These are phyloP conservation scores for Aspergillus viridinutans DNA, from an alignment of 2,329 filamentous ascomycete genomes.

Conservation along the genomic window DNA sequence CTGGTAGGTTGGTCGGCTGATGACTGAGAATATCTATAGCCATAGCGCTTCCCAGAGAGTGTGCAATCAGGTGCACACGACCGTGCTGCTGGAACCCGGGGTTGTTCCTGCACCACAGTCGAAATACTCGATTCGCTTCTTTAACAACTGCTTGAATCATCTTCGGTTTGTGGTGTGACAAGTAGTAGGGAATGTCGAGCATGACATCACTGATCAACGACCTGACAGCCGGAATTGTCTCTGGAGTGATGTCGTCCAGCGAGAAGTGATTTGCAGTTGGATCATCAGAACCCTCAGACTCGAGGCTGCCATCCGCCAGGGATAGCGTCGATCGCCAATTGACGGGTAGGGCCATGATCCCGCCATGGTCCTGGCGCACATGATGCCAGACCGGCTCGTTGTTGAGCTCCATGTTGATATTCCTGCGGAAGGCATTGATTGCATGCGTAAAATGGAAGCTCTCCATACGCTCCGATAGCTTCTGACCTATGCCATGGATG, in stretches of 20 bases:
- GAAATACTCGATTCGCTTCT: constrained; percentile 94
- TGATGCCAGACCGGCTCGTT: constrained; percentile 69
- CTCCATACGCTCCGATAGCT: constrained; percentile 88
- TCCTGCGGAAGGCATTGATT: constrained; percentile 82
- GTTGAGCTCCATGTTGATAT: constrained; percentile 78
- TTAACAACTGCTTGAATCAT: constrained; percentile 86
- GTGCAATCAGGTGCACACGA: constrained; percentile 85
- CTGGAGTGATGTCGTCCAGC: constrained; percentile 86
- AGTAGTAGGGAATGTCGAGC: constrained; percentile 96
- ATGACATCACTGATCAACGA: constrained; percentile 95
- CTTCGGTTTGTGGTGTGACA: constrained; percentile 91
- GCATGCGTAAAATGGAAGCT: constrained; percentile 97
- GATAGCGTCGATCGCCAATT: constrained; percentile 91
- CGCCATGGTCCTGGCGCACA: constrained; percentile 72
- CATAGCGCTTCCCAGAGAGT: constrained; percentile 94
- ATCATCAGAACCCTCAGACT: constrained; percentile 49
- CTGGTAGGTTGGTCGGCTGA: constrained; percentile 71
- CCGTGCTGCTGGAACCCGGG: constrained; percentile 76
- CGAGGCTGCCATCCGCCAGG: constrained; percentile 72
- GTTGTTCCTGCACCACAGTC: constrained; percentile 91
- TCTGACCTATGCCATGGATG: constrained; percentile 94
- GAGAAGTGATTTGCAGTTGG: constrained; percentile 59
- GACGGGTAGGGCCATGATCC: constrained; percentile 88
- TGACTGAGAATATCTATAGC: constrained; percentile 83
- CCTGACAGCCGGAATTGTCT: constrained; percentile 85